Conservation (phyloP, 768 basidiomycete genomes). For the Lactifluus echinatus region DNA sequence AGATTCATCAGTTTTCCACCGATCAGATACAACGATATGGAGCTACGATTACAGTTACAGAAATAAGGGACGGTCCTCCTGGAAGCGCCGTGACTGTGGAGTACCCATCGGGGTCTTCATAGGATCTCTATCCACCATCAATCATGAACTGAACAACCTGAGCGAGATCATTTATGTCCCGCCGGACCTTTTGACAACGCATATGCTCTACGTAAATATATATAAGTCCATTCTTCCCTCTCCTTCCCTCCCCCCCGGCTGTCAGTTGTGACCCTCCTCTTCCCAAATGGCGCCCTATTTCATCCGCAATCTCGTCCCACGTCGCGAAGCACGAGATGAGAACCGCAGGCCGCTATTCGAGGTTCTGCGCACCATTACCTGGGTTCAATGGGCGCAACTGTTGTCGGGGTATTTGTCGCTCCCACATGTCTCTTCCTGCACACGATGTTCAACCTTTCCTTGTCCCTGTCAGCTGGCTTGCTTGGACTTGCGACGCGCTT, state of each 20-base stretch:
- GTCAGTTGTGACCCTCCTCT: background rate
- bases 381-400: conserved; percentile 47
- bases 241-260: background rate
- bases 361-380: conserved; percentile 36
- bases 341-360: conserved; percentile 30
- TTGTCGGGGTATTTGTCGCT: conserved; percentile 37
- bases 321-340: conserved; percentile 3
- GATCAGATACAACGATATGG: background rate
- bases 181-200: background rate
- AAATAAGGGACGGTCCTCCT: background rate
- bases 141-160: background rate
- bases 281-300: conserved; percentile 19
- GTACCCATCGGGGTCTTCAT: no score
- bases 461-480: conserved; percentile 55
- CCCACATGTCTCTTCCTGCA: background rate
- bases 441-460: background rate
- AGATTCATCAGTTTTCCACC: background rate
- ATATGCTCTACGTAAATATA: background rate
- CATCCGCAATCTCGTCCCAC: conserved; percentile 16
- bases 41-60: no score
- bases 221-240: no score
- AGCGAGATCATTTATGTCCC: background rate
- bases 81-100: background rate
- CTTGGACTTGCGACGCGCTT: conserved; percentile 81
- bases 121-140: background rate